Evolutionary conservation across 305 asterid genomes (phyloP), one percentile per base, ranked within the genome.

Genomic region (Coffea humblotiana): DNA sequence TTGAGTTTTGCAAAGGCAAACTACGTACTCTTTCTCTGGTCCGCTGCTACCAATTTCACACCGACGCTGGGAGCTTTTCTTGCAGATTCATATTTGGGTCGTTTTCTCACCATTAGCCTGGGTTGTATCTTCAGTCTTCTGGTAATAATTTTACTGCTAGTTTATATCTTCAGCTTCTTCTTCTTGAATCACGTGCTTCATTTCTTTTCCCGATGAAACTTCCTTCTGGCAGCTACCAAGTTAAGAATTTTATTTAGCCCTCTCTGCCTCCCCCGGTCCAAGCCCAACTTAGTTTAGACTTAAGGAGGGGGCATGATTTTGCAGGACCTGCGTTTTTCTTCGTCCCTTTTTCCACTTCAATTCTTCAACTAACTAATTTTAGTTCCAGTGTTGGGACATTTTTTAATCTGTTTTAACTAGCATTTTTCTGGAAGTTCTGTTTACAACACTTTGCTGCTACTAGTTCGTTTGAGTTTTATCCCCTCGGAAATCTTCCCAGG

Each of bases 31-130:
- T 84, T 82, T 74, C 51, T 82, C 8, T 86, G 89, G 88, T 56
- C 86, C 10, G 91, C 91, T 2, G 91, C 93, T 37, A 77, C 88
- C 11, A 90, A 86, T 83, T 90, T 90, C 83, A 79, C 79, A 79
- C 93, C 93, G 0, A 87, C 86, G 35, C 16, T 88, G 6, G 93
- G 93, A 1, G 93, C 93, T 61, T 84, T 90, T 80, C 83, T 90
- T 76, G 89, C 91, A 6, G 93, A 90, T 85, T 88, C 91, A 2
- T 90, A 79, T 56, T n/a, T 85, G 70, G 93, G 93, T 51, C 88
- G 91, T 12, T 90, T 87, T 68, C 78, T 87, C 63, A 88, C 91
- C 70, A 90, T 88, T 56, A 83, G 85, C 73, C 52, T 84, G 35
- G 91, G 91, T 43, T 90, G 89, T 69, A 64, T 90, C 78, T 71